Evolutionary conservation across 805 yeast genomes (phyloP), one percentile per base, ranked within the genome.

Genomic region (Danielozyma ontarioensis): DNA sequence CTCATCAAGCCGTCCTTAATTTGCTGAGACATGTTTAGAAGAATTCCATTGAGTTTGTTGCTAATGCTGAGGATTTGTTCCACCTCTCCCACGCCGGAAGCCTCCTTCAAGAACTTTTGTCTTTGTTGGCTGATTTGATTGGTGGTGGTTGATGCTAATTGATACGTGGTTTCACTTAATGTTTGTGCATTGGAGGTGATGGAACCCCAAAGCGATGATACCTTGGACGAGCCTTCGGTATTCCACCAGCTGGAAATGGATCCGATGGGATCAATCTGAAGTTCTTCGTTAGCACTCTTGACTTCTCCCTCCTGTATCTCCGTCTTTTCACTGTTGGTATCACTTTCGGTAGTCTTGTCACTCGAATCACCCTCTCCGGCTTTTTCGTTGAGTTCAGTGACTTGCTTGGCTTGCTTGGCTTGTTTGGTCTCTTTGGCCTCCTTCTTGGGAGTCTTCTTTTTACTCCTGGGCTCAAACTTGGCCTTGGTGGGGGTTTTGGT

Each of bases 161-260:
- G 73, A 33, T 68, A 59, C 3, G 79, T 75, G 13, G 66, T 62
- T 44, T 75, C 80, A 4, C 76, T 70, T 26, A 68, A 49, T 32
- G 57, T 57, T 27, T 64, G 59, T 29, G 78, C 78, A 39, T 70
- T 68, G 32, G 69, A 59, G 2, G 80, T 59, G 15, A 87, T 80
- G 10, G 80, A 68, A 8, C 78, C 83, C 87, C 88, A 82, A 11
- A 83, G 44, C 5, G 78, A 77, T 4, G 74, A 68, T 2, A 81
- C 86, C 17, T 76, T 76, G 2, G 72, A 64, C 2, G 87, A 76
- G 0, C 89, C 89, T 28, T 78, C 78, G 1, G 68, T 67, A 3
- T 76, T 72, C 87, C 88, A 82, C 93, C 94, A 83, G 25, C 69
- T 75, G 3, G 87, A 68, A 31, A 83, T 59, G 2, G 85, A 71